Base-by-base conservation (phyloP, 1,284 basidiomycete species). In the Cryptococcus maquisensis region DNA sequence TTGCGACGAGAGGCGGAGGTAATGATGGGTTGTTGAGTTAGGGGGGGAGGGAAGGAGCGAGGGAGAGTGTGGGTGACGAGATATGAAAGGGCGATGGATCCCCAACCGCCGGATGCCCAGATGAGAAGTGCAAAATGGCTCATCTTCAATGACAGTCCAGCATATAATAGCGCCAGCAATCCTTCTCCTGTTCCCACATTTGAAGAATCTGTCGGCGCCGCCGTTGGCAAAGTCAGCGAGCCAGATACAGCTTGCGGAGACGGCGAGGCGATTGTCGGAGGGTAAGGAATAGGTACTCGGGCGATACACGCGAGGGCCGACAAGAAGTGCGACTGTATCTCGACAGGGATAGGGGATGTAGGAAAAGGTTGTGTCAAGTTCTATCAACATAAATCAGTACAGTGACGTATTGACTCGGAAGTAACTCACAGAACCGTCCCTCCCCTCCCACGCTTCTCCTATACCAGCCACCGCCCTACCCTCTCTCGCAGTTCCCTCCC, bases 61-160 rank as follows among this genome's bases (percentile, higher is more conserved):
- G 74, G 73, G 80, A 80, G n/a, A 79, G 81, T 40, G 76, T 81
- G 46, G 78, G 80, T 32, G 80, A 84, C 45, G 82, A 92, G 83
- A 7, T 83, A 83, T 15, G 84, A 84, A 60, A 91, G 86, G 3
- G 90, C 86, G 28, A 88, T 79, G 0, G 84, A 83, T 8, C 88
- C 88, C 88, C 88, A 92, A 23, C 90, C 91, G 67, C 90, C 90
- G 2, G 86, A 82, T 32, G 86, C 85, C 88, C 90, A 94, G 16
- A 90, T 79, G 26, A 86, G 79, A 63, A 89, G 86, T 8, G 67
- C 54, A 40, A 75, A 71, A 39, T 74, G 69, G 37, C 68, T 65
- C 43, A 73, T 71, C 3, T 71, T 69, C 18, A 77, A 63, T 2
- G 72, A 69, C 28, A 72, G 61, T 3, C 62, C 51, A 1, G 68